phyloP scores from a whole-genome alignment of 139 green algal genomes.

The Coelastrella sp. region DNA sequence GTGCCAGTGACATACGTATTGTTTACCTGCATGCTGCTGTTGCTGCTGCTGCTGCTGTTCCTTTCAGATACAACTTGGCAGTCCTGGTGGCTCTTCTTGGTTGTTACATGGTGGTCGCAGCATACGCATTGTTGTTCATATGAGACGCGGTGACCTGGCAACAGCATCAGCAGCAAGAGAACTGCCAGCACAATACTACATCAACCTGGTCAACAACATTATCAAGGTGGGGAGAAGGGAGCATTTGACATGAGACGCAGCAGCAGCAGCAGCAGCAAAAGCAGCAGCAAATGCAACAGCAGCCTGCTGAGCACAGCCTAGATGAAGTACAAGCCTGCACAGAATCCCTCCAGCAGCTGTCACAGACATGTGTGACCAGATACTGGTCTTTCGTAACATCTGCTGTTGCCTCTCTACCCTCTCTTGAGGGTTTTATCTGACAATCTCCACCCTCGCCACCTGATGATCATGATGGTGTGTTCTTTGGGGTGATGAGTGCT shows the following conservation, averaged over 20 bases:
- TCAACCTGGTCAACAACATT: conserved; percentile 4
- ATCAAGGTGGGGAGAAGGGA: neutral
- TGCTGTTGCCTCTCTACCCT: no score
- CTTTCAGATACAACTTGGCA: neutral
- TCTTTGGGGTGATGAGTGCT: no score
- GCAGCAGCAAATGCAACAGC: neutral
- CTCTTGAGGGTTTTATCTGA: no score
- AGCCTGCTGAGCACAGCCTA: no score
- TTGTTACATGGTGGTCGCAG: neutral
- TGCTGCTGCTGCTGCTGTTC: neutral
- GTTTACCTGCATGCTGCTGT: neutral
- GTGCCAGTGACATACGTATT: no score
- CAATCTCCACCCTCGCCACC: no score
- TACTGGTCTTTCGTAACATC: no score
- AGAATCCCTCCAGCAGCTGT: no score
- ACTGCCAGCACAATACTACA: neutral
- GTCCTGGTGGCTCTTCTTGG: neutral
- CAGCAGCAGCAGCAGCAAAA: neutral
- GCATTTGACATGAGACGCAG: no score
- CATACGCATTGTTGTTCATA: conserved; percentile 22
- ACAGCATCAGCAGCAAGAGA: neutral
- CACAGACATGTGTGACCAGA: no score
- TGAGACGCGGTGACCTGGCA: conserved; percentile 15
- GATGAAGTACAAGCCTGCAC: no score
- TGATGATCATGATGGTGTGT: no score